Percentiles rank a stretch among this genome's conserved stretches.
Evolutionary conservation across 768 basidiomycete species (phyloP).

Genomic region (Termitomyces heimii): DNA sequence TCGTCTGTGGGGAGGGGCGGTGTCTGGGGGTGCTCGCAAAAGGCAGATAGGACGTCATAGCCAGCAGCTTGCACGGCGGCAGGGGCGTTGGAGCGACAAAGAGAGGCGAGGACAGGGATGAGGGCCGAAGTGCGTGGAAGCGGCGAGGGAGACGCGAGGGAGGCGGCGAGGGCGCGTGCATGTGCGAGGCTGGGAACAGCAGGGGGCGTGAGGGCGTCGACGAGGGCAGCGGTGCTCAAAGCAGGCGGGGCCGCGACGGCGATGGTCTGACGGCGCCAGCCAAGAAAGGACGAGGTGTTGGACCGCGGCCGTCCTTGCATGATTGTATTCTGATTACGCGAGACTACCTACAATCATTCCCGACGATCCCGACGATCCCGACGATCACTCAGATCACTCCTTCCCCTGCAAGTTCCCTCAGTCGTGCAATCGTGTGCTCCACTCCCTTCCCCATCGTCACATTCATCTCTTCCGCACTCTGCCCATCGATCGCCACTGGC

Average conservation of each 20-base stretch:
- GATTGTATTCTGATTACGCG: too few species aligned
- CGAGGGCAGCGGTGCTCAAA: conserved; percentile 32
- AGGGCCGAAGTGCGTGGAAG: conserved; percentile 48
- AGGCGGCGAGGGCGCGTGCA: conserved; percentile 53
- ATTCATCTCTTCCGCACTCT: conserved; percentile 15
- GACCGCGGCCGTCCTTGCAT: conserved; percentile 21
- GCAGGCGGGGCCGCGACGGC: conserved; percentile 16
- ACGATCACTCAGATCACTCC: conserved; percentile 13
- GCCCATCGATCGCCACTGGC: conserved; percentile 5
- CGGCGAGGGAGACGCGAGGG: conserved; percentile 47
- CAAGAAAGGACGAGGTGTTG: conserved; percentile 28
- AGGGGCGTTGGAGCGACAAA: conserved; percentile 53
- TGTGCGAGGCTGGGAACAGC: conserved; percentile 61
- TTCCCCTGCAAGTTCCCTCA: conserved; percentile 16
- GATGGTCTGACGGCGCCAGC: conserved; percentile 20
- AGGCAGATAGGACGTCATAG: conserved; percentile 66
- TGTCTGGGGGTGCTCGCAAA: conserved; percentile 55
- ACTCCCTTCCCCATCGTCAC: conserved; percentile 14
- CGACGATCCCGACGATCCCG: too few species aligned
- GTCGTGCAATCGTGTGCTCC: conserved; percentile 18
- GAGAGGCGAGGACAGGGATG: conserved; percentile 51
- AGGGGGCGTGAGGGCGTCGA: conserved; percentile 43
- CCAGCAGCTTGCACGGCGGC: conserved; percentile 58
- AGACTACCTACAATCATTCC: too few species aligned
- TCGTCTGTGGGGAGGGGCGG: conserved; percentile 46